phyloP scores from a whole-genome alignment of 306 rosid species.

The Castanospermum australe region DNA sequence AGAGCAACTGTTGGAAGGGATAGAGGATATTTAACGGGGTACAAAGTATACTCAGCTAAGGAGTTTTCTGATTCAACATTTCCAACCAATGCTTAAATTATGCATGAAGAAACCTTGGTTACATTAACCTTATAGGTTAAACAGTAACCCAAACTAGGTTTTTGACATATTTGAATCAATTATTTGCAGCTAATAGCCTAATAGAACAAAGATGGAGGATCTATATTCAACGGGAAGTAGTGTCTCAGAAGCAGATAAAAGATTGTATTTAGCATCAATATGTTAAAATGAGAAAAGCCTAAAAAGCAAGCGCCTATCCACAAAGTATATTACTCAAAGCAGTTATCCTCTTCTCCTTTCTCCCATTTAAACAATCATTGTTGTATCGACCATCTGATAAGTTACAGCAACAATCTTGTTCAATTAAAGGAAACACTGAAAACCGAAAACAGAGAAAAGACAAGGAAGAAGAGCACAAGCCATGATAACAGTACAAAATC shows the following conservation, averaged over 20 bases:
- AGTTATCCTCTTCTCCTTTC: not conserved
- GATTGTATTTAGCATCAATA: not conserved
- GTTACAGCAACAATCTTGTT: not conserved
- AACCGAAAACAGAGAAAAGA: not conserved
- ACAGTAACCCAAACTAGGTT: not conserved
- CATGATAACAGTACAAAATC: slow-evolving; percentile 4
- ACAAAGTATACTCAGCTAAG: not conserved
- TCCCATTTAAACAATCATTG: not conserved
- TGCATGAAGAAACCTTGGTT: not conserved
- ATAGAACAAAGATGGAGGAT: not conserved
- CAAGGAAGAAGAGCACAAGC: not conserved
- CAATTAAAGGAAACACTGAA: not conserved
- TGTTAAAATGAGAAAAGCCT: not conserved
- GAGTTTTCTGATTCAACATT: not conserved
- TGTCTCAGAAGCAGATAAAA: not conserved
- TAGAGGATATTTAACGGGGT: not conserved
- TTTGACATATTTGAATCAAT: not conserved
- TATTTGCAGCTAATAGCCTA: not conserved
- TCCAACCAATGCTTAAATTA: not conserved
- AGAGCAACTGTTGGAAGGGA: too few relatives aligned
- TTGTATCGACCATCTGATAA: not conserved
- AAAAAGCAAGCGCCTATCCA: not conserved
- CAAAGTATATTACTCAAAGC: not conserved
- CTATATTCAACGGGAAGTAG: not conserved
- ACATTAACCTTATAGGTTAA: not conserved